Percentiles rank a stretch among this genome's conserved stretches.
Conservation (phyloP, 2,329 filamentous ascomycete genomes). For the Colletotrichum cordylinicola region DNA sequence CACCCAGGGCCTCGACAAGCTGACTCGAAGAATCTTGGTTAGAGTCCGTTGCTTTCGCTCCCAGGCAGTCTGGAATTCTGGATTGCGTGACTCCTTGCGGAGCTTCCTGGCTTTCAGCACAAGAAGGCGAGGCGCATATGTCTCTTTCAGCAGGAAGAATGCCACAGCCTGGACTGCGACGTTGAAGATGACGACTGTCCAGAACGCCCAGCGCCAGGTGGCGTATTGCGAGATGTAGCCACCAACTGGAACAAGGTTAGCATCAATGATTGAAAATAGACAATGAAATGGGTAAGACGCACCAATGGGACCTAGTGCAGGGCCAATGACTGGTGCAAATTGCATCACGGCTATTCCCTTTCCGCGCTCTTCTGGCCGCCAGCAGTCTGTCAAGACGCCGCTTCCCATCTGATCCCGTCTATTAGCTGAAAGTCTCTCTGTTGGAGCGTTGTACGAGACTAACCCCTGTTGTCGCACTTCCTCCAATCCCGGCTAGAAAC, state of each 20-base stretch:
- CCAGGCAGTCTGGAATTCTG: slow-evolving; percentile 36
- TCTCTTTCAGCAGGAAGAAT: slow-evolving; percentile 40
- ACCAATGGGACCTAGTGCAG: slow-evolving; percentile 53
- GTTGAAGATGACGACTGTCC: slow-evolving; percentile 48
- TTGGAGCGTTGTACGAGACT: slow-evolving; percentile 21
- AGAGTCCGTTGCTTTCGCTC: slow-evolving; percentile 39
- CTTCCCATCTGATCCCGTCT: slow-evolving; percentile 49
- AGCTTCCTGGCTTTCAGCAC: slow-evolving; percentile 34
- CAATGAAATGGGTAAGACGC: not conserved
- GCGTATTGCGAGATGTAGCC: slow-evolving; percentile 41
- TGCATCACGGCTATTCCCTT: slow-evolving; percentile 41
- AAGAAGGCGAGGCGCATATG: slow-evolving; percentile 42
- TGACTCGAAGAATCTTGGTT: slow-evolving; percentile 30
- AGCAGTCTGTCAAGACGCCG: slow-evolving; percentile 53
- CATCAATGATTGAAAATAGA: not conserved
- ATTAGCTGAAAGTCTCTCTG: not conserved
- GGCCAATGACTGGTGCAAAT: slow-evolving; percentile 44
- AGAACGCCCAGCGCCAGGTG: slow-evolving; percentile 53
- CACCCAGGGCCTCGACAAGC: slow-evolving; percentile 59
- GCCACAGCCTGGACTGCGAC: slow-evolving; percentile 38
- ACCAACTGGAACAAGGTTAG: slow-evolving; percentile 30
- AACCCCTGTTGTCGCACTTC: slow-evolving; percentile 59
- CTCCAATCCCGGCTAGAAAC: slow-evolving; percentile 55
- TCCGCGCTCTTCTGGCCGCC: slow-evolving; percentile 49
- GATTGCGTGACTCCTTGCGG: slow-evolving; percentile 35